phyloP scores from a whole-genome alignment of 345 rosid genomes.

The Brassica juncea region DNA sequence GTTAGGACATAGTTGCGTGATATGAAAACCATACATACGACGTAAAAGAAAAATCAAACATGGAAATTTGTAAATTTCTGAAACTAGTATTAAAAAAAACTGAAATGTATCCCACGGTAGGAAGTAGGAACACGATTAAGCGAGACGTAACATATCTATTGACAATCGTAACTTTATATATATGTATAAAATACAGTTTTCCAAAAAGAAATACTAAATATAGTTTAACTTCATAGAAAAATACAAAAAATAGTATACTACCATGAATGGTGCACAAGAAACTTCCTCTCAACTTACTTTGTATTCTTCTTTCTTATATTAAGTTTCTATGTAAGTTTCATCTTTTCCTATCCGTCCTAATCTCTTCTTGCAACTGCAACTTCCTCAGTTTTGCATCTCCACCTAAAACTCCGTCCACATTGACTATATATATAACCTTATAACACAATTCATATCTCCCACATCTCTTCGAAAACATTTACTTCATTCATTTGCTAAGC shows the following conservation, averaged over 20 bases:
- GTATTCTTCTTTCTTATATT: neutral
- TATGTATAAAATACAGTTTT: neutral
- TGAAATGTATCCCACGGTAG: no score
- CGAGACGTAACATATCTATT: neutral
- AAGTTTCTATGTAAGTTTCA: constrained; percentile 31
- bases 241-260: neutral
- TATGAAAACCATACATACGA: neutral
- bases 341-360: constrained; percentile 8
- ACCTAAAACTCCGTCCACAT: constrained; percentile 6
- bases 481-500: constrained; percentile 20
- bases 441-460: constrained; percentile 8
- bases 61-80: neutral
- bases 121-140: neutral
- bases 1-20: neutral
- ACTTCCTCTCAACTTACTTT: constrained; percentile 16
- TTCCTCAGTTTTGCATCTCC: constrained; percentile 39
- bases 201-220: neutral
- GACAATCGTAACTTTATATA: neutral
- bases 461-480: constrained; percentile 17
- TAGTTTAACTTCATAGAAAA: neutral
- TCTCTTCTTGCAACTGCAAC: constrained; percentile 29
- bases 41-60: neutral
- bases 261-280: constrained; percentile 14
- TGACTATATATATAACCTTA: constrained; percentile 27
- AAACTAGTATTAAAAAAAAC: no score